Evolutionary conservation across 495 filamentous ascomycete genomes (phyloP), one percentile per base, ranked within the genome.

Genomic region (Amorphotheca resinae): DNA sequence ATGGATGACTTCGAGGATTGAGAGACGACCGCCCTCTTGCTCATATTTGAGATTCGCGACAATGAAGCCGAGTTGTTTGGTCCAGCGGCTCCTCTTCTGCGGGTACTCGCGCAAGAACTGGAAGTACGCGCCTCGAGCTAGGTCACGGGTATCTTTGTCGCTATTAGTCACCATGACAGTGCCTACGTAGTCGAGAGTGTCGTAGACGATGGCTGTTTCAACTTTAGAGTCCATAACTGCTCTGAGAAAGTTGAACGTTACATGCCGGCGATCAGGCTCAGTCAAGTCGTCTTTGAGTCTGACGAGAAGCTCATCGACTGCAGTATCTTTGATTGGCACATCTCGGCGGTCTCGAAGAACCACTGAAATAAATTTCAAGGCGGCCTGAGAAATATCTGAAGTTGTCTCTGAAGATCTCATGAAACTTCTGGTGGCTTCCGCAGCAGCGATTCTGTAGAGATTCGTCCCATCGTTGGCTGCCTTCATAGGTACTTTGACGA

Each of bases 141-240:
- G 63, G 53, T 95, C 87, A 32, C 89, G 73, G 2, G 88, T 82
- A 48, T 78, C 76, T 51, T 80, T 78, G 49, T 87, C 87, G 44
- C 93, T 82, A 59, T 95, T 95, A 18, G 83, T 95, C 44, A 98
- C 84, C 88, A 96, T 94, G 61, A 96, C 80, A n/a, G 69, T 75
- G 18, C 84, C 83, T 23, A 95, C 78, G 49, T 80, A 72, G 54
- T 98, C 91, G 38, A 93, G 72, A 11, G 82, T 77, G 51, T 96
- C 88, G 59, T 96, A 98, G 37, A 96, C 77, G 36, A 83, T 76
- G 1, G 87, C 74, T 35, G 93, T 86, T 42, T 93, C 68, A 37
- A 95, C 67, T 59, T 84, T 93, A 18, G 87, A 72, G 17, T 80
- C 77, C 62, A 96, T 74, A 31, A 96, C 76, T 1, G 83, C 80